Base-by-base conservation (phyloP, 305 asterid genomes). In the Fraxinus greggii region DNA sequence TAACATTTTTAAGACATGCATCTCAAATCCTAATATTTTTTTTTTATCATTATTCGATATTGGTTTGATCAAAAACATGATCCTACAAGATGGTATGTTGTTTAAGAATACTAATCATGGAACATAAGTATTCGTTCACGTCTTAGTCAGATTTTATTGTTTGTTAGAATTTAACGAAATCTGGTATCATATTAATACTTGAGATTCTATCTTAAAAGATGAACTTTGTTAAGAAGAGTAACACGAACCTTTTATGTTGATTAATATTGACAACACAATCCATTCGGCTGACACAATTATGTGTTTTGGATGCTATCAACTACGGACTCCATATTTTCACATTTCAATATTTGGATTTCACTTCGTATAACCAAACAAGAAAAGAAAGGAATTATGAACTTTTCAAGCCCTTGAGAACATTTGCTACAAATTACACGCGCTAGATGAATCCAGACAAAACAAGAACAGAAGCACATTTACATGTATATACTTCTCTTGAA, bases 391-490 rank as follows among this genome's bases (percentile, higher is more conserved):
- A 76, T 15, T n/a, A 3, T 26, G 75, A 67, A 67, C 75, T 69
- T 69, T 29, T 15, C 21, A 69, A 69, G 38, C 38, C 23, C 4
- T 40, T 12, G 4, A 21, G 54, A 72, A 56, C 24, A 45, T 3
- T 31, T 69, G 29, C 78, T 67, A 78, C 82, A 78, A 24, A 69
- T 36, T 33, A 56, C 42, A 23, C 12, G 35, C 69, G 42, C 19
- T 9, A 10, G 19, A n/a, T 79, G 74, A 80, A 76, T 32, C 24
- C 33, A 40, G 29, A 51, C 12, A 12, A 65, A 63, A 51, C 26
- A n/a, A 19, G 51, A 28, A 79, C 40, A 24, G 19, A 77, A 83
- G 59, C 51, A 69, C 75, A 15, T 29, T 69, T 76, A 19, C 67
- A 78, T 59, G 23, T 1, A 15, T 73, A 19, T n/a, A 45, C 4